phyloP scores from a whole-genome alignment of 768 basidiomycete species.

The Polyporus arcularius region DNA sequence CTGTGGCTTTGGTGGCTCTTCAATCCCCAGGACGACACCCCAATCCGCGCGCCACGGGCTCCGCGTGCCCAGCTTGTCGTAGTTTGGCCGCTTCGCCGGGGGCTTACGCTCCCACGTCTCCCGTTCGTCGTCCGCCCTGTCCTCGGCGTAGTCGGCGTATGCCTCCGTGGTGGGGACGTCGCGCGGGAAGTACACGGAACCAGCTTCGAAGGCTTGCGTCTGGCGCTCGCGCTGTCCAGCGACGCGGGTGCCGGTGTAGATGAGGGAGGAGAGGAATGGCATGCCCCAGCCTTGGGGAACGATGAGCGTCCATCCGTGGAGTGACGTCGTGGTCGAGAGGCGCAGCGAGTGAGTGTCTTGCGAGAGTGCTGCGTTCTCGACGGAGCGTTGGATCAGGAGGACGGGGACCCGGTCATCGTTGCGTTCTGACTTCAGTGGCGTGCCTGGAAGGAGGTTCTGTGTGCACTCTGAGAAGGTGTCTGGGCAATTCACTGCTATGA shows the following conservation, averaged over 20 bases:
- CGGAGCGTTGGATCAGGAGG: slow-evolving; percentile 78
- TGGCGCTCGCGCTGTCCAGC: slow-evolving; percentile 83
- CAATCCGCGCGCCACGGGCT: slow-evolving; percentile 83
- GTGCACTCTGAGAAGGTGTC: neutral
- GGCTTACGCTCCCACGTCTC: slow-evolving; percentile 78
- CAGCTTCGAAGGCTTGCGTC: slow-evolving; percentile 83
- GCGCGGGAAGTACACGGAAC: slow-evolving; percentile 72
- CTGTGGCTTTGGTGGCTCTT: slow-evolving; percentile 3
- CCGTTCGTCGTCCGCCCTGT: slow-evolving; percentile 54
- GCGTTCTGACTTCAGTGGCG: slow-evolving; percentile 58
- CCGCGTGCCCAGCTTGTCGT: slow-evolving; percentile 57
- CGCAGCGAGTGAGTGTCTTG: slow-evolving; percentile 16
- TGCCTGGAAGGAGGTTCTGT: slow-evolving; percentile 80
- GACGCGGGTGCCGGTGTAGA: slow-evolving; percentile 80
- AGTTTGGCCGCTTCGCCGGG: slow-evolving; percentile 84
- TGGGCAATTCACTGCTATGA: neutral
- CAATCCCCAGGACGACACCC: slow-evolving; percentile 64
- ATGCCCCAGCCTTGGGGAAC: slow-evolving; percentile 90
- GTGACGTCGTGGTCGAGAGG: slow-evolving; percentile 22
- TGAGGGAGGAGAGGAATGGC: slow-evolving; percentile 83
- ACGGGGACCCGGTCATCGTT: slow-evolving; percentile 86
- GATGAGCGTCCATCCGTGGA: slow-evolving; percentile 88
- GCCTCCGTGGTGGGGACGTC: slow-evolving; percentile 69
- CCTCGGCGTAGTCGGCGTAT: slow-evolving; percentile 50
- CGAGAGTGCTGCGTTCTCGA: slow-evolving; percentile 42